phyloP scores from a whole-genome alignment of 371 early-diverging fungal genomes.

The Fennellomyces sp. region DNA sequence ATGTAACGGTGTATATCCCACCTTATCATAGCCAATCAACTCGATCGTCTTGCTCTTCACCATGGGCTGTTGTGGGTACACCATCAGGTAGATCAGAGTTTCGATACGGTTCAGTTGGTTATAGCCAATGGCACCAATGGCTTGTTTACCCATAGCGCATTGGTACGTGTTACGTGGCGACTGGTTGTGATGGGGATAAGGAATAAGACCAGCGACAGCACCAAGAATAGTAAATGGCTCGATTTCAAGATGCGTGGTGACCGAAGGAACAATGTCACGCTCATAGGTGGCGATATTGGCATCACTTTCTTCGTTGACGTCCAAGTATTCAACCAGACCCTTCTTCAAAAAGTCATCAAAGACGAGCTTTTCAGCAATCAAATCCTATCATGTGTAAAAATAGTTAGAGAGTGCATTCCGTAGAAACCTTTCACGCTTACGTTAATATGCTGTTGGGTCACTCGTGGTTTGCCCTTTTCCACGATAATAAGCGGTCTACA shows the following conservation, averaged over 20 bases:
- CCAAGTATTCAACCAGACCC: conserved; percentile 98
- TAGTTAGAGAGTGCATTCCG: background rate
- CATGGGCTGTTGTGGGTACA: conserved; percentile 99
- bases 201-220: conserved; percentile 98
- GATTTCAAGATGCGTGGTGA: conserved; percentile 98
- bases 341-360: conserved; percentile 93
- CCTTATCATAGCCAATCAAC: conserved; percentile 95
- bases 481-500: conserved; percentile 98
- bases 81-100: conserved; percentile 94
- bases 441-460: conserved; percentile 77
- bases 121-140: conserved; percentile 97
- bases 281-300: conserved; percentile 93
- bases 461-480: conserved; percentile 76
- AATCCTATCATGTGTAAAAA: conserved; percentile 27
- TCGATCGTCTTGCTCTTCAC: conserved; percentile 98
- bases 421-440: conserved; percentile 15
- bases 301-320: conserved; percentile 99
- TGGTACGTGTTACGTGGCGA: conserved; percentile 99
- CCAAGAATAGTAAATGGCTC: conserved; percentile 98
- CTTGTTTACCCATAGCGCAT: conserved; percentile 99
- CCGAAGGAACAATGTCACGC: conserved; percentile 78
- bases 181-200: conserved; percentile 99
- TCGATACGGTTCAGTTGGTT: conserved; percentile 98
- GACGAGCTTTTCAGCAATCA: conserved; percentile 65
- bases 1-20: conserved; percentile 20